Evolutionary conservation across 2,329 filamentous ascomycete species (phyloP).

Genomic region (Septoria linicola): DNA sequence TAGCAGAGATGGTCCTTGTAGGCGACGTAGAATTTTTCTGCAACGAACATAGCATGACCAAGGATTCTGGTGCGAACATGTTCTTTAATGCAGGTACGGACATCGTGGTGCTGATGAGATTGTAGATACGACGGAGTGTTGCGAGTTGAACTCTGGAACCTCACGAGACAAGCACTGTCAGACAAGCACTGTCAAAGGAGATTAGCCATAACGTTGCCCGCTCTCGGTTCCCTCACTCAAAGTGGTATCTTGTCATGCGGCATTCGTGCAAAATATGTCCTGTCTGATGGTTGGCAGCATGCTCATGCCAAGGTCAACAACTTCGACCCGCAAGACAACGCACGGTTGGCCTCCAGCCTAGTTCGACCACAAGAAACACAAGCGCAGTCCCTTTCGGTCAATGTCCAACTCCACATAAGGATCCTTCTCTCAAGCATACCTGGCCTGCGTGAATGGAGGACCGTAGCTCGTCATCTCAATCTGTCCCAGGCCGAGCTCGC

Average conservation of each 20-base stretch:
- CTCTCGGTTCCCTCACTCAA: neutral
- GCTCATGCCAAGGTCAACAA: neutral
- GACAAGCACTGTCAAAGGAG: too few species aligned
- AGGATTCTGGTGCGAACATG: neutral
- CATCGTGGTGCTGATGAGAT: too few species aligned
- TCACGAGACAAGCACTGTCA: too few species aligned
- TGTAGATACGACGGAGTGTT: neutral
- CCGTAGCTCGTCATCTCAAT: constrained; percentile 10
- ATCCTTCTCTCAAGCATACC: neutral
- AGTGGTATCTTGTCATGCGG: neutral
- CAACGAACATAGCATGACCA: neutral
- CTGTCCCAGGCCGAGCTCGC: constrained; percentile 2
- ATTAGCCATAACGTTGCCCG: neutral
- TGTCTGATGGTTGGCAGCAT: neutral
- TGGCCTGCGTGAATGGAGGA: neutral
- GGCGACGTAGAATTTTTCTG: neutral
- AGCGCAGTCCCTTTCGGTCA: too few species aligned
- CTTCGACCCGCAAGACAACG: too few species aligned
- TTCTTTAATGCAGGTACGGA: neutral
- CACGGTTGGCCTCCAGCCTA: too few species aligned
- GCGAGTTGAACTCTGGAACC: too few species aligned
- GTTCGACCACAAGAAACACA: too few species aligned
- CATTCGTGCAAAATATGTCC: neutral
- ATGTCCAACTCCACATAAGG: too few species aligned
- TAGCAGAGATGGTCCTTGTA: neutral